Evolutionary conservation across 331 rosid species (phyloP), one percentile per base, ranked within the genome.

Genomic region (Rosa hybrid): DNA sequence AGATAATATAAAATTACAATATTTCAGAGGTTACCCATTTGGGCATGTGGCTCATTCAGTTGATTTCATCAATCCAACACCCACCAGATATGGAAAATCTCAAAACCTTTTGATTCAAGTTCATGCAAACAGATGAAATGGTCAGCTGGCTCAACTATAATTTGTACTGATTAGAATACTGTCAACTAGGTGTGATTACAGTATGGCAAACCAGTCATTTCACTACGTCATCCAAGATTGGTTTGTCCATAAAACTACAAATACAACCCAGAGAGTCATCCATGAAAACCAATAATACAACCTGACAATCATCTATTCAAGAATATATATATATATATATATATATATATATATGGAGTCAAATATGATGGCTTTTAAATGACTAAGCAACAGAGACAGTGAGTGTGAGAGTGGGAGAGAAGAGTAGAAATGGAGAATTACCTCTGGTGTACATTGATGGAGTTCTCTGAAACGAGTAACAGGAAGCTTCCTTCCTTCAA

Each of bases 401-500:
- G 25, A 17, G 18, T 42, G 78, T 56, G 57, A 53, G 69, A 60
- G 59, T 20, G 44, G 71, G 75, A 83, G 27, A 64, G 73, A 44
- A 45, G 12, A 45, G 53, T 12, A 45, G 75, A 71, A 13, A 59
- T 41, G 41, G 16, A 45, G 60, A 63, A 18, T 27, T 46, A 88
- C 89, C 84, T 48, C 85, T 78, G 84, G 80, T 83, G 88, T 72
- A 27, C 86, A 86, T 81, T 42, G 69, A 21, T 63, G 78, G 78
- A 23, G 62, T 45, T 71, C 41, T 75, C 46, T 12, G 14, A 51
- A 76, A 72, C 75, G 74, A 12, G 12, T 68, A 59, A 23, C 46
- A 49, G 2, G 34, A 90, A 86, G 86, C 86, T 86, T 90, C 88
- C 90, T 65, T 49, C n/a, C 12, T 27, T 13, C n/a, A 65, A 20